Evolutionary conservation across 164 flowering plant species (phyloP), one percentile per base, ranked within the genome.

Genomic region (Kingdonia uniflora): DNA sequence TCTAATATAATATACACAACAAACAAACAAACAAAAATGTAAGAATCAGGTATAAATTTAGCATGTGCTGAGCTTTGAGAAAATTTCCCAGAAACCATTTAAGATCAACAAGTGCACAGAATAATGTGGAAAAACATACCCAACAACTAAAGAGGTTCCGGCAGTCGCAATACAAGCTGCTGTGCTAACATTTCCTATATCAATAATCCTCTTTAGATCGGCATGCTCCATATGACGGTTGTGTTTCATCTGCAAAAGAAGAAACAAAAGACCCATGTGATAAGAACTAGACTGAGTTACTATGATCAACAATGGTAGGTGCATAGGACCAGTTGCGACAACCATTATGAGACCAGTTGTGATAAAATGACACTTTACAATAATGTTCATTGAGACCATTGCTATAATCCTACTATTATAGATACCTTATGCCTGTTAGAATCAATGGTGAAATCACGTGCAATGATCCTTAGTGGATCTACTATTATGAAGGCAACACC

Each of bases 111-210:
- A 29, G 8, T 29, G 35, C 35, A 29, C 35, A 29, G 5, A 16
- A 41, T 1, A 39, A 25, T 2, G 57, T 55, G 16, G 14, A 40
- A 21, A 54, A 60, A 70, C 95, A 51, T 46, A 92, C 99, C 99
- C 99, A 14, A 86, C 47, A 51, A 86, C 50, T 41, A 88, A 74
- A 55, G 88, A 54, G 45, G 85, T 75, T 65, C 90, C 96, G 59
- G 94, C 96, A 56, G 96, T 88, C 22, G 95, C 95, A 57, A 81
- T 42, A 58, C 77, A 76, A 63, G 86, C 65, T 57, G 83, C 65
- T 42, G 65, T 26, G 53, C 80, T 77, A 49, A 70, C 50, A 60
- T 56, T 64, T 42, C 78, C 84, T 23, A 78, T 56, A 58, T 68
- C 63, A 59, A 77, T 80, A 56, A 81, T 77, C 69, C 81, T 86